These are phyloP conservation scores for Candida lessepsii DNA, from an alignment of 805 yeast species.

Conservation along the genomic window DNA sequence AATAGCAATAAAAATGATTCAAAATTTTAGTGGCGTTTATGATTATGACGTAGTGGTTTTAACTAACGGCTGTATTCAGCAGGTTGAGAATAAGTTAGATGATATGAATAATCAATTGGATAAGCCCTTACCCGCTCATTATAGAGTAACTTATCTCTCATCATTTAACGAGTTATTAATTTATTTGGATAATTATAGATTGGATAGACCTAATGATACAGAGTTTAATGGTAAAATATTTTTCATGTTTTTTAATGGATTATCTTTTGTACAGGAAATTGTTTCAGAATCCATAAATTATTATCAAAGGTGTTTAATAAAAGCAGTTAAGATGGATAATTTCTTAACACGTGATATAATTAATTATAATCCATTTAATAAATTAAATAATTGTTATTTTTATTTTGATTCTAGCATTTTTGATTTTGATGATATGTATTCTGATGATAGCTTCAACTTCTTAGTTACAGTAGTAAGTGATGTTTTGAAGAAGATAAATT, in stretches of 20 bases:
- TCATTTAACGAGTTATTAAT: slow-evolving; percentile 13
- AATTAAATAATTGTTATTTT: slow-evolving; percentile 19
- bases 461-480: slow-evolving; percentile 32
- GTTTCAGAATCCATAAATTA: slow-evolving; percentile 32
- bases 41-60: slow-evolving; percentile 35
- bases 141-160: slow-evolving; percentile 11
- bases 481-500: slow-evolving; percentile 32
- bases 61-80: slow-evolving; percentile 33
- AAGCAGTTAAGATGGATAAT: slow-evolving; percentile 7
- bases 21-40: slow-evolving; percentile 31
- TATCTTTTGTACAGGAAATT: slow-evolving; percentile 30
- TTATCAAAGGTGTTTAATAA: slow-evolving; percentile 14
- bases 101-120: slow-evolving; percentile 23
- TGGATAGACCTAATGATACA: slow-evolving; percentile 8
- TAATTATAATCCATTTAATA: slow-evolving; percentile 8
- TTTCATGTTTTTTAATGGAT: slow-evolving; percentile 39
- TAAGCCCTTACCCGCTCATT: slow-evolving; percentile 12
- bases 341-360: slow-evolving; percentile 1
- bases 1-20: slow-evolving; percentile 26
- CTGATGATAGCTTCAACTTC: slow-evolving; percentile 25
- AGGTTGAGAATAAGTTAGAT: slow-evolving; percentile 26
- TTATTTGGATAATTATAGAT: slow-evolving; percentile 24
- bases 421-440: slow-evolving; percentile 27
- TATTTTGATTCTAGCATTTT: slow-evolving; percentile 33
- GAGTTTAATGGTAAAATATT: slow-evolving; percentile 29